Conservation (phyloP, 345 rosid species). For the Bruguiera gymnorhiza region DNA sequence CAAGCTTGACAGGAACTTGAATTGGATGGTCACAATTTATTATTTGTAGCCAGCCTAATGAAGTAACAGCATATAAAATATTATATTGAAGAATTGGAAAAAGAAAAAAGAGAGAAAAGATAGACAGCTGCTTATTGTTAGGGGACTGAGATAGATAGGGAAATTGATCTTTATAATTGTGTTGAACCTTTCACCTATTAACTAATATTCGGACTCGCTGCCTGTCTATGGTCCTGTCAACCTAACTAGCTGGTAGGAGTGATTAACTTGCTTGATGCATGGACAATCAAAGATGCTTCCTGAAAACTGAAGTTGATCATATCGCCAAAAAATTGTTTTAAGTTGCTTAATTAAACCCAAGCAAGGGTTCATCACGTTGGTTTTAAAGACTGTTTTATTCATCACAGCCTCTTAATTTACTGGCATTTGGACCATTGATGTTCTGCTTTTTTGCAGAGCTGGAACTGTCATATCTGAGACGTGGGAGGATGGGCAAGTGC, state of each 20-base stretch:
- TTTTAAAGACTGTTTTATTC: neutral
- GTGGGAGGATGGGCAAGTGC: slow-evolving; percentile 98
- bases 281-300: neutral
- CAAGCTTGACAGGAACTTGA: too few relatives aligned
- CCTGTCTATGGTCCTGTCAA: neutral
- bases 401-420: neutral
- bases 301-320: neutral
- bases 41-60: too few relatives aligned
- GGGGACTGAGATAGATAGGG: neutral
- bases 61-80: neutral
- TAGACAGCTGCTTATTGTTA: neutral
- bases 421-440: neutral
- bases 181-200: neutral
- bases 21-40: too few relatives aligned
- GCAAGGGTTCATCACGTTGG: neutral
- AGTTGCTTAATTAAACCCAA: neutral
- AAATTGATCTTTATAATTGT: neutral
- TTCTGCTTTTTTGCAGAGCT: slow-evolving; percentile 56
- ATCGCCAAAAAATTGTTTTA: neutral
- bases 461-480: slow-evolving; percentile 97
- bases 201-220: neutral
- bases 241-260: neutral
- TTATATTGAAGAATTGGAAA: neutral
- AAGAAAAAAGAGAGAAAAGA: neutral
- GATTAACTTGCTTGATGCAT: neutral